These are phyloP conservation scores for Nannochloropsis granulata DNA, from an alignment of 108 stramenopile species.

Conservation along the genomic window DNA sequence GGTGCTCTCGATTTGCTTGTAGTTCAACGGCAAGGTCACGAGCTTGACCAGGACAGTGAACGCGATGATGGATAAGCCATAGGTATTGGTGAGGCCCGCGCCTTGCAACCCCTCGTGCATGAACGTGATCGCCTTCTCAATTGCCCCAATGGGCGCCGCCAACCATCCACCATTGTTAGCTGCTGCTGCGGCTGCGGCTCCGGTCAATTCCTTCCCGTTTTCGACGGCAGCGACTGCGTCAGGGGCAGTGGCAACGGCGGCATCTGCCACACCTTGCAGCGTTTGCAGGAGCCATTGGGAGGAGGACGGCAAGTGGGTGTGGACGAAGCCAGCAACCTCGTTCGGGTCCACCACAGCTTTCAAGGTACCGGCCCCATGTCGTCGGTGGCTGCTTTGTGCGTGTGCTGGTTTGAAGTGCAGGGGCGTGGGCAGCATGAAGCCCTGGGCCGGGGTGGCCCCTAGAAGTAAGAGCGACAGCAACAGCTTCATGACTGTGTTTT, in stretches of 20 bases:
- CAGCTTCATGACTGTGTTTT: neutral
- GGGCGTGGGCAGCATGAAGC: neutral
- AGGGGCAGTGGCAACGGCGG: slow-evolving; percentile 25
- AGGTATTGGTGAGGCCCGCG: slow-evolving; percentile 56
- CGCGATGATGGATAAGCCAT: slow-evolving; percentile 75
- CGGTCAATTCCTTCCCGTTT: neutral
- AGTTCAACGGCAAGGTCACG: slow-evolving; percentile 73
- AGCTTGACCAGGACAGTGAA: slow-evolving; percentile 77
- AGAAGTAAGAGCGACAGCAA: neutral
- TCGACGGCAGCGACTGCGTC: slow-evolving; percentile 9
- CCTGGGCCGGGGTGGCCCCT: neutral
- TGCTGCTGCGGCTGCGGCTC: slow-evolving; percentile 29
- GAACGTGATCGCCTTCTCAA: slow-evolving; percentile 42
- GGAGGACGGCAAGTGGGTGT: neutral
- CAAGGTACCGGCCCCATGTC: neutral
- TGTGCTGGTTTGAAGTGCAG: neutral
- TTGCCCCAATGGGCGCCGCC: slow-evolving; percentile 41
- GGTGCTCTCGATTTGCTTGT: slow-evolving; percentile 72
- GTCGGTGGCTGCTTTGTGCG: neutral
- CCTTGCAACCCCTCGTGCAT: slow-evolving; percentile 48
- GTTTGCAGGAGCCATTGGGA: neutral
- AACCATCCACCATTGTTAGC: slow-evolving; percentile 63
- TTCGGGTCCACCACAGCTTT: neutral
- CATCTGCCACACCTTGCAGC: neutral
- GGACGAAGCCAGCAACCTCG: neutral